These are phyloP conservation scores for Exophiala xenobiotica DNA, from an alignment of 2,329 filamentous ascomycete species.

Conservation along the genomic window DNA sequence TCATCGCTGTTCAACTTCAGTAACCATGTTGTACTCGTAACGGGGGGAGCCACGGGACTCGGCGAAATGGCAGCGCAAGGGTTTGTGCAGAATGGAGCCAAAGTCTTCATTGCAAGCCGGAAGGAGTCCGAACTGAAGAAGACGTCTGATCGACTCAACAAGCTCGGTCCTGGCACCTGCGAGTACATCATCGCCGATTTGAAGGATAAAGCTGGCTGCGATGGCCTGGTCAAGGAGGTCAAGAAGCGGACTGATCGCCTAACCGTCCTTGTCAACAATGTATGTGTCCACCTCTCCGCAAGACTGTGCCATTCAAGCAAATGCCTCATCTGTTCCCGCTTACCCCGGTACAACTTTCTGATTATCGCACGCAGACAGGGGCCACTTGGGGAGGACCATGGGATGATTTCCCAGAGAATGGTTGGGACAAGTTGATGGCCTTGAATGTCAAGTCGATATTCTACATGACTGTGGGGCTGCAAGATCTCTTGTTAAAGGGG, in stretches of 20 bases:
- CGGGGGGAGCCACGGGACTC: constrained; percentile 34
- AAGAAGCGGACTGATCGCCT: constrained; percentile 44
- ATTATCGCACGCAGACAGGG: too few relatives aligned
- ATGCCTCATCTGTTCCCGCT: too few relatives aligned
- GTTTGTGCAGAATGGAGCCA: constrained; percentile 53
- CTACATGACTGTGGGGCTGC: constrained; percentile 46
- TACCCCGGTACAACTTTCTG: too few relatives aligned
- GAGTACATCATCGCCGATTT: constrained; percentile 53
- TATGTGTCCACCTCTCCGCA: too few relatives aligned
- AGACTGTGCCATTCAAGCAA: too few relatives aligned
- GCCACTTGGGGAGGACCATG: constrained; percentile 58
- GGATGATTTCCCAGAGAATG: constrained; percentile 57
- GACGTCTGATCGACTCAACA: constrained; percentile 49
- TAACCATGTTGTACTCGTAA: constrained; percentile 35
- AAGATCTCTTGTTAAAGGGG: constrained; percentile 49
- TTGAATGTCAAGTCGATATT: constrained; percentile 57
- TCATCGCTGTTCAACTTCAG: constrained; percentile 34
- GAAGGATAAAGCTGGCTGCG: constrained; percentile 53
- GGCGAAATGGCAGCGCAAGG: constrained; percentile 56
- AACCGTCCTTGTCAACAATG: constrained; percentile 54
- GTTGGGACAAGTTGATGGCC: constrained; percentile 58
- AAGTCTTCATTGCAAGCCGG: constrained; percentile 54
- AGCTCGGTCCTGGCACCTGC: constrained; percentile 52
- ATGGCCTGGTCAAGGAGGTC: constrained; percentile 49
- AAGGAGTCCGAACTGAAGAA: constrained; percentile 52